Conservation (phyloP, 2,329 filamentous ascomycete species). For the Chaetothyriales sp. region DNA sequence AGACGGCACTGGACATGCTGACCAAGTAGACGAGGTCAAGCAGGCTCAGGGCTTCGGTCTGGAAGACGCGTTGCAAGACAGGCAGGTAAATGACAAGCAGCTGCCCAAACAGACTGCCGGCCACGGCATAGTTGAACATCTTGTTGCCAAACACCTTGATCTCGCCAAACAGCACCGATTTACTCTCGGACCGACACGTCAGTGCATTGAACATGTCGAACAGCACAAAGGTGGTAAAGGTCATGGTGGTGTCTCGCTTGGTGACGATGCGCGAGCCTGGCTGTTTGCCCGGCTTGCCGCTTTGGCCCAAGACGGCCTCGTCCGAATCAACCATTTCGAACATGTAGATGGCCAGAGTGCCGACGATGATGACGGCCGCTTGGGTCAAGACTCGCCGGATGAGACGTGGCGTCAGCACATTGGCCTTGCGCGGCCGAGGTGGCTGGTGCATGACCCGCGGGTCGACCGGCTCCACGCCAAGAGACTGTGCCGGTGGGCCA, state of each 20-base stretch:
- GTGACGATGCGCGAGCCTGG: conserved; percentile 51
- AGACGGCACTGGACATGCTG: conserved; percentile 70
- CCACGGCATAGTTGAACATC: conserved; percentile 93
- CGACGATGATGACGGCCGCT: conserved; percentile 77
- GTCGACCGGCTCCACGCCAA: conserved; percentile 90
- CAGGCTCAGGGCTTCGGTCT: conserved; percentile 72
- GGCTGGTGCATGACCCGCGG: conserved; percentile 86
- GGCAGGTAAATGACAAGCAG: conserved; percentile 88
- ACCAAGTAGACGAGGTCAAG: conserved; percentile 62
- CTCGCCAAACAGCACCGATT: conserved; percentile 78
- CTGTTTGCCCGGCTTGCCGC: neutral
- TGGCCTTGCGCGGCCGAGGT: conserved; percentile 71
- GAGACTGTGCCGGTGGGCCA: conserved; percentile 88
- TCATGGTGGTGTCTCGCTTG: conserved; percentile 95
- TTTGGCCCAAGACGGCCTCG: conserved; percentile 1
- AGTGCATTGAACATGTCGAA: conserved; percentile 99
- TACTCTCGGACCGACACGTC: conserved; percentile 78
- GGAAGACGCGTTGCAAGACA: conserved; percentile 84
- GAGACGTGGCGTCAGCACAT: conserved; percentile 74
- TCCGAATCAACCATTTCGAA: conserved; percentile 67
- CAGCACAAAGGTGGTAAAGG: conserved; percentile 95
- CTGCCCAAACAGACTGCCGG: conserved; percentile 72
- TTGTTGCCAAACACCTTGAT: conserved; percentile 71
- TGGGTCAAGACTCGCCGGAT: conserved; percentile 77
- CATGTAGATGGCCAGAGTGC: conserved; percentile 81